phyloP scores from a whole-genome alignment of 345 rosid species.

The Pistacia atlantica region DNA sequence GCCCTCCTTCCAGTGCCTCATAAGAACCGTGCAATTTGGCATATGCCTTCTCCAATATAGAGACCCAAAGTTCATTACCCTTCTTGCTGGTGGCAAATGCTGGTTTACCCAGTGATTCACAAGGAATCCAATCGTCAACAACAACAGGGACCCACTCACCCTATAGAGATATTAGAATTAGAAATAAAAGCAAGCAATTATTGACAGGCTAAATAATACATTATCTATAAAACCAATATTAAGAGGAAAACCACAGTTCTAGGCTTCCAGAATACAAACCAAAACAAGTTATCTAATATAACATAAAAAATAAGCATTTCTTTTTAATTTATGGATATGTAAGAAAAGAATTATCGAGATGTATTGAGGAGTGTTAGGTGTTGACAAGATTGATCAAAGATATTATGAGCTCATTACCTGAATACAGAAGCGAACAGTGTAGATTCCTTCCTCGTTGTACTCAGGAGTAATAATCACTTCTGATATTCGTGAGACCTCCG shows the following conservation, averaged over 20 bases:
- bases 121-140: conserved; percentile 99
- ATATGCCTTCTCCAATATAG: conserved; percentile 94
- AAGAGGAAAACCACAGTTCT: background rate
- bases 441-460: conserved; percentile 97
- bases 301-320: background rate
- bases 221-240: background rate
- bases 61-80: conserved; percentile 95
- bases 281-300: background rate
- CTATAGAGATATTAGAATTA: conserved; percentile 36
- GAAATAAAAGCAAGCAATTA: conserved; percentile 12
- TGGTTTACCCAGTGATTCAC: conserved; percentile 94
- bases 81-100: conserved; percentile 98
- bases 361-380: conserved; percentile 5
- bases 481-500: conserved; percentile 92
- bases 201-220: background rate
- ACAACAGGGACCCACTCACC: conserved; percentile 99
- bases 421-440: conserved; percentile 98
- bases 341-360: conserved; percentile 18
- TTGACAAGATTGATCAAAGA: conserved; percentile 11
- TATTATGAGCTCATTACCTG: conserved; percentile 59
- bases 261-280: background rate
- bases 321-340: background rate
- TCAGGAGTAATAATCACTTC: conserved; percentile 97
- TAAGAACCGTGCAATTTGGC: conserved; percentile 99
- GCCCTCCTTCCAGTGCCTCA: conserved; percentile 99